Evolutionary conservation across 495 filamentous ascomycete species (phyloP).

Genomic region (Bryoglossum gracile): DNA sequence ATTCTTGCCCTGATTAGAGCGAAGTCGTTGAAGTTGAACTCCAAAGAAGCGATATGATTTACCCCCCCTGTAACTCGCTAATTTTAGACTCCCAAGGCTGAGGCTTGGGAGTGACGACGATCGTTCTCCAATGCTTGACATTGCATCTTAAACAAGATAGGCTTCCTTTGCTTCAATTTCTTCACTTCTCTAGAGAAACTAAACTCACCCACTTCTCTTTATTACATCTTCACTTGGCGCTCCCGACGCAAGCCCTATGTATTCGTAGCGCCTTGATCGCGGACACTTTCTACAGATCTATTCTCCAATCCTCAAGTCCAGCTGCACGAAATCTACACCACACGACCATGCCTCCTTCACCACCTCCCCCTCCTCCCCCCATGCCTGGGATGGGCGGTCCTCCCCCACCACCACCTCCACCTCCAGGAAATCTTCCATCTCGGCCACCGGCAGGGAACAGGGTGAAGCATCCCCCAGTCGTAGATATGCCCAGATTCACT

Average conservation of each 20-base stretch:
- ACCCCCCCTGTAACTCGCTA: not conserved
- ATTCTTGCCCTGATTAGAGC: not conserved
- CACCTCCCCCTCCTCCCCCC: conserved; percentile 56
- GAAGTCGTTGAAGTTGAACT: conserved; percentile 3
- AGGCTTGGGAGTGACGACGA: too few species aligned
- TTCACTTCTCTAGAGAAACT: not conserved
- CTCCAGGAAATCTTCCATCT: conserved; percentile 34
- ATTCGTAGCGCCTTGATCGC: too few species aligned
- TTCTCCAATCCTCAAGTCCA: not conserved
- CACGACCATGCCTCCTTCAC: conserved; percentile 54
- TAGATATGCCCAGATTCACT: conserved; percentile 15
- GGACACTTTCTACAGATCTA: not conserved
- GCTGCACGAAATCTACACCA: not conserved
- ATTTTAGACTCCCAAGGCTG: not conserved
- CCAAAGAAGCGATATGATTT: not conserved
- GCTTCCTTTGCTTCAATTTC: not conserved
- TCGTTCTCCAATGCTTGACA: not conserved
- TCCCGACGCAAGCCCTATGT: not conserved
- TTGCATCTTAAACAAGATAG: not conserved
- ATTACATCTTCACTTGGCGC: not conserved
- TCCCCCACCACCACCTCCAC: conserved; percentile 62
- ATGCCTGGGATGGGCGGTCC: conserved; percentile 54
- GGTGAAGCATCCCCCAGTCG: conserved; percentile 18
- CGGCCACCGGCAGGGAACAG: conserved; percentile 28
- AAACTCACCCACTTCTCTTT: not conserved